A percentile compares a stretch with the other conserved stretches of the same genome.
Evolutionary conservation across 805 yeast genomes (phyloP).

Genomic region (Nakazawaea wickerhamii): DNA sequence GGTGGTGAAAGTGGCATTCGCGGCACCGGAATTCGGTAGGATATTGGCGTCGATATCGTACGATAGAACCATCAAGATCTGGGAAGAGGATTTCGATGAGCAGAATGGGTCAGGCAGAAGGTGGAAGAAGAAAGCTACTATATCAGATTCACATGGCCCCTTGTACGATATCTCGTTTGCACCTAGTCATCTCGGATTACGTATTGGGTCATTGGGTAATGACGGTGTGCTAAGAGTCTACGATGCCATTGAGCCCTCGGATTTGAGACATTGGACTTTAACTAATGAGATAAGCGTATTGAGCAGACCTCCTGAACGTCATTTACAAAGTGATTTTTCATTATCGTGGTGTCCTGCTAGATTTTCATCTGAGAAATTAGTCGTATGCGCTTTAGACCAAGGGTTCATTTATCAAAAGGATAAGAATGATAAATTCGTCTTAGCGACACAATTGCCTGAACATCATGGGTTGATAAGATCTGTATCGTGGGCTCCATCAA

Average conservation of each 20-base stretch:
- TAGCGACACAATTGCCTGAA: constrained; percentile 67
- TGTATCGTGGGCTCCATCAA: constrained; percentile 94
- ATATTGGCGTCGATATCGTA: constrained; percentile 83
- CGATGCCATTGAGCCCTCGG: constrained; percentile 88
- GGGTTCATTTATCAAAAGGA: constrained; percentile 66
- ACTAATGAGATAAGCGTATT: constrained; percentile 66
- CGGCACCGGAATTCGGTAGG: constrained; percentile 90
- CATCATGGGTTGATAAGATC: constrained; percentile 84
- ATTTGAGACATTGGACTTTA: constrained; percentile 74
- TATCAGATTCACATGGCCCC: constrained; percentile 86
- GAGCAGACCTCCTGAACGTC: constrained; percentile 67
- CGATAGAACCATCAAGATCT: constrained; percentile 82
- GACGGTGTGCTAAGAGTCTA: constrained; percentile 84
- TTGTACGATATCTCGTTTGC: constrained; percentile 87
- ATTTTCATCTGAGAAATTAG: constrained; percentile 73
- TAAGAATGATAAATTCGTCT: constrained; percentile 43
- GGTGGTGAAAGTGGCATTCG: constrained; percentile 81
- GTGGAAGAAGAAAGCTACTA: constrained; percentile 70
- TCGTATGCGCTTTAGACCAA: constrained; percentile 81
- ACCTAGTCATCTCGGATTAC: constrained; percentile 75
- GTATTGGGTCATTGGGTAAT: constrained; percentile 80
- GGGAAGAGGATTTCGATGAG: constrained; percentile 87
- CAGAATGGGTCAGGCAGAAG: constrained; percentile 72
- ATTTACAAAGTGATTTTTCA: constrained; percentile 79
- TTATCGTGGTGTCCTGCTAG: constrained; percentile 89